These are phyloP conservation scores for Henckelia pumila DNA, from an alignment of 257 asterid genomes.

Conservation along the genomic window DNA sequence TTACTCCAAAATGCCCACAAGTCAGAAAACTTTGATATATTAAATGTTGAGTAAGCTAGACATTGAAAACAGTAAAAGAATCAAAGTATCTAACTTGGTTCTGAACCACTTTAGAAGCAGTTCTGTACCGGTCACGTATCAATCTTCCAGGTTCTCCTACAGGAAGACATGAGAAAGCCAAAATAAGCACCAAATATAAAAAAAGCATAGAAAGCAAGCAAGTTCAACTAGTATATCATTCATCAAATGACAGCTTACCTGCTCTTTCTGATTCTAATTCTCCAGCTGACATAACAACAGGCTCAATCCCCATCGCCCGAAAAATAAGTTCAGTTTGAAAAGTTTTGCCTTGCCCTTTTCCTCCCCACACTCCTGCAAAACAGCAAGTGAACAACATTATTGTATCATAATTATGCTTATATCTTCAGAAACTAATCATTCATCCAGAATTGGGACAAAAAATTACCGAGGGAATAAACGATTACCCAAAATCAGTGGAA, in stretches of 20 bases:
- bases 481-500: conserved; percentile 81
- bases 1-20: neutral
- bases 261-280: conserved; percentile 97
- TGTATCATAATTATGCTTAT: conserved; percentile 8
- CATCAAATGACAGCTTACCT: conserved; percentile 41
- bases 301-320: conserved; percentile 85
- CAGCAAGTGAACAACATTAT: conserved; percentile 11
- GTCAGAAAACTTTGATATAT: conserved; percentile 5
- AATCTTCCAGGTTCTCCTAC: conserved; percentile 95
- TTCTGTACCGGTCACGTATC: conserved; percentile 93
- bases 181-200: conserved; percentile 19
- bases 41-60: neutral
- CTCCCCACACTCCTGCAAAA: conserved; percentile 87
- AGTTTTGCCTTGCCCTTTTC: conserved; percentile 94
- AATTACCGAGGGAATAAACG: neutral
- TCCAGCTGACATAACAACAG: conserved; percentile 94
- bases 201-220: neutral
- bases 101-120: conserved; percentile 99
- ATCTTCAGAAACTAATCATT: neutral
- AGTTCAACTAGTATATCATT: neutral
- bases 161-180: conserved; percentile 28
- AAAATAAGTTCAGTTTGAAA: conserved; percentile 94
- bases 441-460: neutral
- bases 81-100: conserved; percentile 90
- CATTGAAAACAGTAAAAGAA: conserved; percentile 31